Percentiles rank a stretch among this genome's conserved stretches.
Conservation (phyloP, 768 basidiomycete genomes). For the Symmetrospora coprosmae region DNA sequence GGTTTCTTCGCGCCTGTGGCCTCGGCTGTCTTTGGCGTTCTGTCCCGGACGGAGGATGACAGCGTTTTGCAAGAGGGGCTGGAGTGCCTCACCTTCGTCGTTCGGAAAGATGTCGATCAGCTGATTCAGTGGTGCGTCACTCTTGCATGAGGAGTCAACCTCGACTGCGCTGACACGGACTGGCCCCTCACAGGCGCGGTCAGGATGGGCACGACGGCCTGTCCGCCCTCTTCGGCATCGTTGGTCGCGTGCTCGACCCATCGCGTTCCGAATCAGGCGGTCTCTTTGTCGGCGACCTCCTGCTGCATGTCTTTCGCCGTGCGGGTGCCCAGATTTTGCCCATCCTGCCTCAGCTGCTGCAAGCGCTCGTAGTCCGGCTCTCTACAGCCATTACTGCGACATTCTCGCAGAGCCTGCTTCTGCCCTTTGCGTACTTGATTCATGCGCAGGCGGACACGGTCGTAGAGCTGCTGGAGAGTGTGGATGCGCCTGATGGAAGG, state of each 20-base stretch:
- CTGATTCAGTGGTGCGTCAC: conserved; percentile 54
- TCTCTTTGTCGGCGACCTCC: conserved; percentile 80
- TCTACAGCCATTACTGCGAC: conserved; percentile 72
- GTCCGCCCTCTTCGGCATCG: conserved; percentile 55
- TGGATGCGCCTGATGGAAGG: conserved; percentile 41
- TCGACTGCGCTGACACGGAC: neutral
- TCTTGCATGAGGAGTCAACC: neutral
- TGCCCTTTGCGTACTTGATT: conserved; percentile 88
- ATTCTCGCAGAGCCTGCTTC: conserved; percentile 79
- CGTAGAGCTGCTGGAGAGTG: conserved; percentile 59
- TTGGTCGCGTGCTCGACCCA: conserved; percentile 59
- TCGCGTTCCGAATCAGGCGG: conserved; percentile 81
- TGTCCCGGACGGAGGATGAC: conserved; percentile 63
- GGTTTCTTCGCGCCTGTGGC: conserved; percentile 67
- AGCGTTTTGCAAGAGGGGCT: conserved; percentile 59
- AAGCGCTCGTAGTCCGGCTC: conserved; percentile 70
- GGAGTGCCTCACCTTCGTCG: conserved; percentile 60
- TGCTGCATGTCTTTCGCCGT: conserved; percentile 76
- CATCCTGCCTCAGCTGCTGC: conserved; percentile 71
- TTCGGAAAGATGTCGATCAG: conserved; percentile 75
- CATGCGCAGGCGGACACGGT: conserved; percentile 71
- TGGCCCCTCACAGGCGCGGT: conserved; percentile 43
- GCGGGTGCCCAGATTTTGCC: conserved; percentile 67
- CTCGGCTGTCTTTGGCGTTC: conserved; percentile 55
- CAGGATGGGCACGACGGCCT: conserved; percentile 57